phyloP scores from a whole-genome alignment of 2,329 filamentous ascomycete species.

The Pseudogymnoascus verrucosus region DNA sequence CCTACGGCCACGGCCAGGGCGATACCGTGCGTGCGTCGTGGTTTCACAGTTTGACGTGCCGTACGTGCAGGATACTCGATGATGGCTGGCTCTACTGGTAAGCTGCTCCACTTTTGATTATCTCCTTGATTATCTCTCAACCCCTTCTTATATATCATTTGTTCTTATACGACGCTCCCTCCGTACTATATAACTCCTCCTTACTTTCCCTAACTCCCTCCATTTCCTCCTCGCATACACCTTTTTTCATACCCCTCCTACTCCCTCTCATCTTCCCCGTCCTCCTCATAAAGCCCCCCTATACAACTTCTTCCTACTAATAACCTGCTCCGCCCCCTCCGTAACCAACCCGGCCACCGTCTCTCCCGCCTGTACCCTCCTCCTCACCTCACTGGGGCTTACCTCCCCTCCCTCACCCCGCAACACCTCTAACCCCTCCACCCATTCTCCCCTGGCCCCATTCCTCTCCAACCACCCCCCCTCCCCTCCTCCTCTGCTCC shows the following conservation, averaged over 20 bases:
- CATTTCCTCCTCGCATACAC: not conserved
- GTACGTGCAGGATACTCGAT: not conserved
- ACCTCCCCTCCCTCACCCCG: slow-evolving; percentile 40
- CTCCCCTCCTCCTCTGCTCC: slow-evolving; percentile 42
- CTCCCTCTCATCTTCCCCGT: too few relatives aligned
- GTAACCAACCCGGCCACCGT: slow-evolving; percentile 48
- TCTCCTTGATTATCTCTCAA: not conserved
- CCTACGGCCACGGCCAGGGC: not conserved
- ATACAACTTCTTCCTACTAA: slow-evolving; percentile 51
- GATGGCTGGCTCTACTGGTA: not conserved
- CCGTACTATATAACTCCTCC: not conserved
- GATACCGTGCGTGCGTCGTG: not conserved
- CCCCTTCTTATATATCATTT: not conserved
- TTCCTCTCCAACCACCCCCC: too few relatives aligned
- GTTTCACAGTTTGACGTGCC: not conserved
- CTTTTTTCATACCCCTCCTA: slow-evolving; percentile 18
- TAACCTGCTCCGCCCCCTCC: slow-evolving; percentile 47
- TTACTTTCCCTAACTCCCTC: not conserved
- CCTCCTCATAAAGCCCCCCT: not conserved
- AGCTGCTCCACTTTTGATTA: not conserved
- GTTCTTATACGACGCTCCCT: not conserved
- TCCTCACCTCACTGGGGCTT: slow-evolving; percentile 55
- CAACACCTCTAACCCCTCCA: slow-evolving; percentile 46
- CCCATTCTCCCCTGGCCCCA: too few relatives aligned
- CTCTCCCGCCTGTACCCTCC: slow-evolving; percentile 40